A percentile compares a stretch with the other conserved stretches of the same genome.
These are phyloP conservation scores for Exserohilum rostratum DNA, from an alignment of 2,329 filamentous ascomycete species.

Conservation along the genomic window DNA sequence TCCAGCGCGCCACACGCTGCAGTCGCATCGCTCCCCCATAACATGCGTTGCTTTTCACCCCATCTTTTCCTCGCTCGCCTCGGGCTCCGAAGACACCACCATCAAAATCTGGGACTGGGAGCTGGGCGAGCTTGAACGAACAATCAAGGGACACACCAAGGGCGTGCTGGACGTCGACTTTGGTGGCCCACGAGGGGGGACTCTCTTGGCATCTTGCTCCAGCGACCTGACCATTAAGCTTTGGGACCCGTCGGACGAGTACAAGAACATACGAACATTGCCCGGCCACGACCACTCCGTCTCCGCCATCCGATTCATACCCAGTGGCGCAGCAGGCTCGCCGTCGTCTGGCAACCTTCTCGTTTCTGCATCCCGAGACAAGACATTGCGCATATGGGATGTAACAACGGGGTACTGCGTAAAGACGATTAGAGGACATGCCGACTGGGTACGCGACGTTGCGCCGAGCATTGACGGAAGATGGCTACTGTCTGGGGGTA, in stretches of 20 bases:
- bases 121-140: constrained; percentile 85
- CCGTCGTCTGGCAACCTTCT: constrained; percentile 83
- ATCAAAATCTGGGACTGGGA: constrained; percentile 99
- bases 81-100: constrained; percentile 87
- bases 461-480: constrained; percentile 81
- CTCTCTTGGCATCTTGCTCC: constrained; percentile 81
- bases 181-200: constrained; percentile 80
- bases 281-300: constrained; percentile 93
- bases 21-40: constrained; percentile 81
- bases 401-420: constrained; percentile 91
- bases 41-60: constrained; percentile 93
- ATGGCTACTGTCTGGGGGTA: constrained; percentile 80
- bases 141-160: constrained; percentile 90
- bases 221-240: constrained; percentile 92
- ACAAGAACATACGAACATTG: constrained; percentile 92
- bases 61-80: constrained; percentile 86
- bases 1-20: constrained; percentile 79
- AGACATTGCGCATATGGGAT: constrained; percentile 87
- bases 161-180: constrained; percentile 88
- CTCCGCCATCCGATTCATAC: constrained; percentile 85
- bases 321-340: constrained; percentile 77
- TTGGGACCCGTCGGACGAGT: constrained; percentile 90
- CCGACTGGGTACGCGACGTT: constrained; percentile 90
- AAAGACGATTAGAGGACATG: constrained; percentile 84
- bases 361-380: constrained; percentile 84